Percentiles rank a stretch among this genome's conserved stretches.
phyloP scores from a whole-genome alignment of 495 filamentous ascomycete genomes.

The Terfezia claveryi region DNA sequence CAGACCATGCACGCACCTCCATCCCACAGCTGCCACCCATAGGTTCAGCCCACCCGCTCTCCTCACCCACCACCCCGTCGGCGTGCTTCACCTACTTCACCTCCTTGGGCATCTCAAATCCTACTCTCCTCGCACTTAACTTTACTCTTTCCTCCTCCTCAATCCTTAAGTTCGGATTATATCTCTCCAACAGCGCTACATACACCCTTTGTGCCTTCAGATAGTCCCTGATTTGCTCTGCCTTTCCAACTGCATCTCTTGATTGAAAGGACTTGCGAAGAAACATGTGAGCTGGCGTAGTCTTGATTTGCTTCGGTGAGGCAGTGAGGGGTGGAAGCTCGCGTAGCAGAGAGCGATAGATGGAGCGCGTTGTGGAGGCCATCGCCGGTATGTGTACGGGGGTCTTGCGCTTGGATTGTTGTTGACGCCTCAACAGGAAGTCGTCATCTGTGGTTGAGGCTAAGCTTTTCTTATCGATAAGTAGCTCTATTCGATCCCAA shows the following conservation, averaged over 20 bases:
- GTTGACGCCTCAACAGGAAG: too few relatives aligned
- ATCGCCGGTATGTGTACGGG: too few relatives aligned
- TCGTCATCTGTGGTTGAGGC: too few relatives aligned
- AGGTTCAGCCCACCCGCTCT: not conserved
- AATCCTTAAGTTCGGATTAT: conserved; percentile 76
- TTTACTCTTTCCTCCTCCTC: conserved; percentile 64
- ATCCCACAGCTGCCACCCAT: not conserved
- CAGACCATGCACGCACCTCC: not conserved
- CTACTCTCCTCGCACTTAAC: conserved; percentile 67
- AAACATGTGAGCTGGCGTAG: conserved; percentile 35
- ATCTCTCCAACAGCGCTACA: conserved; percentile 56
- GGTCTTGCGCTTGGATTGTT: too few relatives aligned
- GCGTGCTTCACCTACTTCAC: not conserved
- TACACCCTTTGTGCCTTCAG: conserved; percentile 66
- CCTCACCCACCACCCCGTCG: not conserved
- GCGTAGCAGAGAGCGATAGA: conserved; percentile 79
- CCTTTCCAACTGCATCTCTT: conserved; percentile 23
- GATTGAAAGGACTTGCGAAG: conserved; percentile 23
- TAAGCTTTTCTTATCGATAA: too few relatives aligned
- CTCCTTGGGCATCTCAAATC: conserved; percentile 59
- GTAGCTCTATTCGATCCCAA: too few relatives aligned
- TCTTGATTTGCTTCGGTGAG: conserved; percentile 19
- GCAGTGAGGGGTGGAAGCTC: conserved; percentile 57
- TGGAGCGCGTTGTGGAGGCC: conserved; percentile 33
- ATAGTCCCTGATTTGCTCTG: conserved; percentile 58